Evolutionary conservation across 805 yeast genomes (phyloP).

Genomic region (Saturnispora kantuleensis): DNA sequence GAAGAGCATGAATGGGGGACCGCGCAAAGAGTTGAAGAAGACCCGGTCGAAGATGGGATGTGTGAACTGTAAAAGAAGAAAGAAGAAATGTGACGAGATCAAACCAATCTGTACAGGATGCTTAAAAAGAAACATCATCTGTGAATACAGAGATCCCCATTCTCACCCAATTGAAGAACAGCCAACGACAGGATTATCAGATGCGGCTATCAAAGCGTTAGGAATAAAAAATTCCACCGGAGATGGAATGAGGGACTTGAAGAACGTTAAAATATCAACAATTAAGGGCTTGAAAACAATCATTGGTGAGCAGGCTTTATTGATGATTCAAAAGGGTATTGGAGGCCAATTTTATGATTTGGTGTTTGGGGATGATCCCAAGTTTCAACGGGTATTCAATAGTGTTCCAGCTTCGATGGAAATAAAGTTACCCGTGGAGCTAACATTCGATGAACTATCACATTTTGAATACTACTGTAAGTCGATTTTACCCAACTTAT

Average conservation of each 20-base stretch:
- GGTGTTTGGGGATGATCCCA: conserved; percentile 11
- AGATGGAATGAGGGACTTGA: conserved; percentile 7
- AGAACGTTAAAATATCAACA: conserved; percentile 6
- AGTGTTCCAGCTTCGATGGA: conserved; percentile 11
- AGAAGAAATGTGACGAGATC: conserved; percentile 25
- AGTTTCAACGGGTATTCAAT: conserved; percentile 8
- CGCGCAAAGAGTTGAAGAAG: background rate
- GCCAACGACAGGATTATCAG: conserved; percentile 3
- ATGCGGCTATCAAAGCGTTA: conserved; percentile 4
- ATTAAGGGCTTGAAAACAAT: conserved; percentile 7
- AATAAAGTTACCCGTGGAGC: conserved; percentile 15
- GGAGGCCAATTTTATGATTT: conserved; percentile 7
- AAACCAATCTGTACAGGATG: conserved; percentile 24
- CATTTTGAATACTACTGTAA: conserved; percentile 40
- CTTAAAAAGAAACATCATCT: conserved; percentile 14
- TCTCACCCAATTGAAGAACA: background rate
- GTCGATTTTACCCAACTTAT: conserved; percentile 35
- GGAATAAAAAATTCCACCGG: conserved; percentile 7
- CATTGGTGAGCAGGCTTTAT: conserved; percentile 5
- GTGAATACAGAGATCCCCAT: conserved; percentile 13
- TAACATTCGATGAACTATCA: conserved; percentile 13
- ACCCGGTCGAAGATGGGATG: conserved; percentile 22
- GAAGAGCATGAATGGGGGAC: background rate
- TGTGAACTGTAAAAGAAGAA: conserved; percentile 20
- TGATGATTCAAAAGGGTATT: conserved; percentile 3